Percentiles rank a stretch among this genome's conserved stretches.
Conservation (phyloP, 177 flowering plant species). For the Vitis hybrid region DNA sequence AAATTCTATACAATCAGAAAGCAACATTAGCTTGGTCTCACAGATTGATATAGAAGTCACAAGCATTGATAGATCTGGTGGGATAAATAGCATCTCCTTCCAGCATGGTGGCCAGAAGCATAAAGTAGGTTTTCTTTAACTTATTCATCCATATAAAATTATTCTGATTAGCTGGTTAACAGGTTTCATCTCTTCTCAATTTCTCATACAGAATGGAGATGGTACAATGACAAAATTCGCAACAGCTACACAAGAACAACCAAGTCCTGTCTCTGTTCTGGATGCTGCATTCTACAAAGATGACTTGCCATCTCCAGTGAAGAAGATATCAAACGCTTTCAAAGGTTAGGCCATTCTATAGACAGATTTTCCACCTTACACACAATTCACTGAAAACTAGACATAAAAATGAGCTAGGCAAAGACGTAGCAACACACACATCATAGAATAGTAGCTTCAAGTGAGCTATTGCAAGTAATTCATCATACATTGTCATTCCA, state of each 20-base stretch:
- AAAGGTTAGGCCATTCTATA: slow-evolving; percentile 38
- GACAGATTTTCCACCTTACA: not conserved
- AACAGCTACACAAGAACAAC: slow-evolving; percentile 59
- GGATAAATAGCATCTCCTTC: slow-evolving; percentile 18
- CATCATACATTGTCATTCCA: not conserved
- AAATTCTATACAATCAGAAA: slow-evolving; percentile 38
- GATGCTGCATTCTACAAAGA: slow-evolving; percentile 69
- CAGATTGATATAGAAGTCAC: slow-evolving; percentile 35
- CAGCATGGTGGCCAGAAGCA: slow-evolving; percentile 20
- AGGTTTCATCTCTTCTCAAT: slow-evolving; percentile 4
- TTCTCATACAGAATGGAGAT: slow-evolving; percentile 37
- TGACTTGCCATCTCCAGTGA: slow-evolving; percentile 79
- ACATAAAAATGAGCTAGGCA: too few species aligned
- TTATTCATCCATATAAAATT: not conserved
- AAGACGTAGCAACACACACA: too few species aligned
- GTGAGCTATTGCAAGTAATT: not conserved
- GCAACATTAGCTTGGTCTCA: slow-evolving; percentile 33
- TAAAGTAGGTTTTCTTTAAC: slow-evolving; percentile 26
- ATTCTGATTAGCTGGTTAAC: slow-evolving; percentile 13
- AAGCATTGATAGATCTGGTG: slow-evolving; percentile 34
- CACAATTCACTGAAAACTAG: not conserved
- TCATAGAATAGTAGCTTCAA: not conserved
- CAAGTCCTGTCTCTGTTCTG: slow-evolving; percentile 96
- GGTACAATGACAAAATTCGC: slow-evolving; percentile 30
- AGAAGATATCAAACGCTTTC: slow-evolving; percentile 51